A percentile compares a stretch with the other conserved stretches of the same genome.
Conservation (phyloP, 2,329 filamentous ascomycete species). For the Colletotrichum simmondsii region DNA sequence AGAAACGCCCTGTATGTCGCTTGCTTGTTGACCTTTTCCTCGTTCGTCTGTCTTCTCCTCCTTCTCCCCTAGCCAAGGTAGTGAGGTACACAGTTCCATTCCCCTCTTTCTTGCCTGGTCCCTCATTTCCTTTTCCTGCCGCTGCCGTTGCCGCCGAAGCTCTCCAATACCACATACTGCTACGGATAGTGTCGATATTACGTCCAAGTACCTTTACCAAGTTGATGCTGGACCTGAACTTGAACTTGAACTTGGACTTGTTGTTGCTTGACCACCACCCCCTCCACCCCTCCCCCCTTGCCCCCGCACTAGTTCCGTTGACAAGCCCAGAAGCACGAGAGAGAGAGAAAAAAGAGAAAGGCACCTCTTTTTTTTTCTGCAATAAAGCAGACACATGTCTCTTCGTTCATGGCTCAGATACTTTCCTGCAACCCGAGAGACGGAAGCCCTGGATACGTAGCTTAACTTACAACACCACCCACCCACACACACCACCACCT, state of each 20-base stretch:
- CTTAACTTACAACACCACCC: conserved; percentile 54
- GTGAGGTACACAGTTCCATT: conserved; percentile 36
- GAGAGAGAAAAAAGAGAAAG: not conserved
- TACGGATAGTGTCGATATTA: conserved; percentile 9
- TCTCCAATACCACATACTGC: conserved; percentile 26
- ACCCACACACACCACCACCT: conserved; percentile 37
- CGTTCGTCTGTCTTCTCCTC: conserved; percentile 29
- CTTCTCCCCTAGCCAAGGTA: conserved; percentile 43
- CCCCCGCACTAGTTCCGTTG: conserved; percentile 32
- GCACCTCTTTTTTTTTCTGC: conserved; percentile 56
- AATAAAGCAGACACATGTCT: conserved; percentile 74
- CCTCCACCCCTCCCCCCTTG: conserved; percentile 25
- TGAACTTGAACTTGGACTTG: not conserved
- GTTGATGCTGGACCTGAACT: conserved; percentile 27
- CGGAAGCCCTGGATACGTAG: conserved; percentile 58
- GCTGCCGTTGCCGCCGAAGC: conserved; percentile 31
- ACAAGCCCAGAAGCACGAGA: conserved; percentile 8
- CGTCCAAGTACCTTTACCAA: conserved; percentile 28
- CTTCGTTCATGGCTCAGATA: conserved; percentile 63
- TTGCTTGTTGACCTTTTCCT: conserved; percentile 12
- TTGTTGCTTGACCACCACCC: conserved; percentile 29
- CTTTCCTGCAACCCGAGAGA: conserved; percentile 51
- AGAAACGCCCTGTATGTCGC: conserved; percentile 3
- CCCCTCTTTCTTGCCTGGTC: conserved; percentile 37
- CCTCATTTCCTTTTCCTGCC: conserved; percentile 47